Evolutionary conservation across 768 basidiomycete genomes (phyloP).

Genomic region (Mrakia frigida): DNA sequence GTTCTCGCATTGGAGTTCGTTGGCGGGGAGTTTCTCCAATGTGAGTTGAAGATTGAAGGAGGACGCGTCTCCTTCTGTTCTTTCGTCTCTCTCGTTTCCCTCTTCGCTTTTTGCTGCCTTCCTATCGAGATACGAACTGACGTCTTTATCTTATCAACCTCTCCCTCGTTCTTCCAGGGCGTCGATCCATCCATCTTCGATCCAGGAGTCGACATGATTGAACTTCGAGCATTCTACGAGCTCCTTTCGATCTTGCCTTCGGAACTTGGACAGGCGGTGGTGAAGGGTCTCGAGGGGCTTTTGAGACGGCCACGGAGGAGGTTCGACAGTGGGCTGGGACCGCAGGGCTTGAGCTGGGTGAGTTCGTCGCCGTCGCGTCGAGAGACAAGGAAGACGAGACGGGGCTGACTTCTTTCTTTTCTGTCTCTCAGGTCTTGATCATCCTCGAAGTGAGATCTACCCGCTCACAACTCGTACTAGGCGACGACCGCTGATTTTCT

Average conservation of each 20-base stretch:
- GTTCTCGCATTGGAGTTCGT: constrained; percentile 13
- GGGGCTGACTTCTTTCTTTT: background rate
- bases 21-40: constrained; percentile 15
- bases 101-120: too few relatives aligned
- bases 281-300: constrained; percentile 21
- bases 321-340: constrained; percentile 10
- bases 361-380: background rate
- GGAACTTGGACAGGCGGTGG: constrained; percentile 17
- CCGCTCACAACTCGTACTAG: background rate
- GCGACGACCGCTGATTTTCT: background rate
- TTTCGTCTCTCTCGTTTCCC: background rate
- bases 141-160: too few relatives aligned
- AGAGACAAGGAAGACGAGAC: background rate
- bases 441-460: background rate
- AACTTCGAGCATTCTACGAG: constrained; percentile 21
- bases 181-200: constrained; percentile 1
- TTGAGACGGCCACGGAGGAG: constrained; percentile 24
- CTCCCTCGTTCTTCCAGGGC: background rate
- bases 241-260: constrained; percentile 10
- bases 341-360: constrained; percentile 25
- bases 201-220: constrained; percentile 25
- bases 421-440: background rate
- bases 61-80: background rate
- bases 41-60: background rate
- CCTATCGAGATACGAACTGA: background rate